A percentile compares a stretch with the other conserved stretches of the same genome.
phyloP scores from a whole-genome alignment of 2,329 filamentous ascomycete genomes.

The Rhynchosporium graminicola region DNA sequence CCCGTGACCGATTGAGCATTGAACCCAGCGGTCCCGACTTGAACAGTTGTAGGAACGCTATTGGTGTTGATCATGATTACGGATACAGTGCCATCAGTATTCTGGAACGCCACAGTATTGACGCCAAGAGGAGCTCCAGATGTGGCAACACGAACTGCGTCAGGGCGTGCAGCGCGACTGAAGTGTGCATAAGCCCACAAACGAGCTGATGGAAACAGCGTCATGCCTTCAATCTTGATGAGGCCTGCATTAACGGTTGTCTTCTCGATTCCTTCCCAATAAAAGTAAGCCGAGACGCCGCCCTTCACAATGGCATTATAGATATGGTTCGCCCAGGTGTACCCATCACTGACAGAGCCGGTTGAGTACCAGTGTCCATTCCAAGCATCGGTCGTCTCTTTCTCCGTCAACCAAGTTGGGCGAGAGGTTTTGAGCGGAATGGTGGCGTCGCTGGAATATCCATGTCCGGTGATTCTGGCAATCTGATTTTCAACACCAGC shows the following conservation, averaged over 20 bases:
- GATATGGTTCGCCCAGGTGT: conserved; percentile 57
- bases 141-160: conserved; percentile 5
- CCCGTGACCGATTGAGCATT: neutral
- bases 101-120: conserved; percentile 13
- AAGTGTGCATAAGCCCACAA: conserved; percentile 21
- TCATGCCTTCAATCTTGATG: neutral
- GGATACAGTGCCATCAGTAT: conserved; percentile 14
- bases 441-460: conserved; percentile 44
- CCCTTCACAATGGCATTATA: conserved; percentile 50
- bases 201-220: conserved; percentile 5
- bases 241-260: conserved; percentile 10
- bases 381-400: conserved; percentile 44
- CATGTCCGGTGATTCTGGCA: conserved; percentile 45
- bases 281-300: conserved; percentile 53
- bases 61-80: conserved; percentile 16
- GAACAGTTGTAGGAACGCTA: neutral
- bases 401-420: conserved; percentile 53
- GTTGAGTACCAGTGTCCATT: conserved; percentile 48
- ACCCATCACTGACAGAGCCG: conserved; percentile 51
- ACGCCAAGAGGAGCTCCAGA: neutral
- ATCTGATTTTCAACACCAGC: conserved; percentile 43
- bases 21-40: neutral
- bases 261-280: conserved; percentile 44
- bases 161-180: conserved; percentile 15
- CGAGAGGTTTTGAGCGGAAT: conserved; percentile 45